Base-by-base conservation (phyloP, 192 early-diverging fungal genomes). In the Podila minutissima region DNA sequence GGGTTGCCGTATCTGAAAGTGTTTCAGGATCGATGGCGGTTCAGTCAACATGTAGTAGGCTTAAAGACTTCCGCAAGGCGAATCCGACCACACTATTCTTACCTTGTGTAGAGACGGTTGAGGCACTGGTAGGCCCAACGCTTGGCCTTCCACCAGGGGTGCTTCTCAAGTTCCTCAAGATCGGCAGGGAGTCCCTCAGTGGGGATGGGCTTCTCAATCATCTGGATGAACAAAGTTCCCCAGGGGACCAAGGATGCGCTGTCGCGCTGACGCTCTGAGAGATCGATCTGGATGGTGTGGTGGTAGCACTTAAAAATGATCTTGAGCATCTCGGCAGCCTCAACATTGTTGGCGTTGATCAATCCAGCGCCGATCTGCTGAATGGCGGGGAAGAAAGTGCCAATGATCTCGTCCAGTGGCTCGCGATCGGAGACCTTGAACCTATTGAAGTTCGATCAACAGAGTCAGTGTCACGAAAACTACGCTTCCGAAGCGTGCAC, bases 81-180 rank as follows among this genome's bases (percentile, higher is more conserved):
- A 13, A 13, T 46, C 15, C 41, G 8, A 13, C 12, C 15, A 15
- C 3, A 15, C 12, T 15, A 55, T 55, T 24, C 53, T 24, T 55
- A 55, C 53, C 53, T 55, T 24, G 62, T 71, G 67, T 97, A 96
- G 12, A 95, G 89, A 24, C 90, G 91, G 88, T 97, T 95, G 74
- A 99, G 85, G 83, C 92, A 94, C 66, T 89, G 91, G 75, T 92
- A 92, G 10, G 97, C 93, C 97, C 98, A 98, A 75, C 97, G 97
- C 82, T 97, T 98, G 63, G 93, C 92, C 86, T 97, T 96, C 93
- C 93, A 96, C 87, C 90, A 95, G 24, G 92, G 92, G 81, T 94
- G 91, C 74, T 92, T 92, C 65, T 94, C 95, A 33, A 91, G 79
- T 37, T 96, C 95, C 55, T 94, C 91, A 2, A 82, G 67, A 61